Base-by-base conservation (phyloP, 208 protist species). In the Tritrichomonas foetus region DNA sequence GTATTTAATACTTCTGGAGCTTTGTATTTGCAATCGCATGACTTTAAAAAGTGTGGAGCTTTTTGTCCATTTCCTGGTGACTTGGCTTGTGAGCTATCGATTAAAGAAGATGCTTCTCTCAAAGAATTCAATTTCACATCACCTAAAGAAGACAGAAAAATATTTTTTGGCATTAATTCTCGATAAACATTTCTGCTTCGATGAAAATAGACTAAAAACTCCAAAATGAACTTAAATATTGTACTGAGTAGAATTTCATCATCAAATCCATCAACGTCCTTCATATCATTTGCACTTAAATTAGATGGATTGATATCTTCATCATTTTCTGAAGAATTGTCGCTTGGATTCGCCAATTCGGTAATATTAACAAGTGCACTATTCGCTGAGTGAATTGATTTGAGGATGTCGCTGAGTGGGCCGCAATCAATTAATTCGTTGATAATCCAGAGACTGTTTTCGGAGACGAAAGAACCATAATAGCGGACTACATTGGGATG, bases 401-500 rank as follows among this genome's bases (percentile, higher is more conserved):
- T 47, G 3, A 93, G 0, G 13, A 74, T 53, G 27, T 72, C 55
- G 14, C 14, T 27, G 8, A 47, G 27, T 5, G 55, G 53, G 8
- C 89, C 89, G 1, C 50, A 36, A 13, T 64, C 89, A 50, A 93
- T 72, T 50, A 72, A 93, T 93, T 64, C 55, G 13, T 36, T 74
- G 47, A 93, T 36, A 9, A 72, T 93, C 89, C 89, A 93, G 22
- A 93, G 5, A 33, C 72, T 36, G 9, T 16, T 64, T 0, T 64
- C 89, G 30, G 47, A 14, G 0, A 93, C 50, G 41, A 93, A 93
- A n/a, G 89, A 93, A 0, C 55, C 57, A 49, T 93, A 93, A 64
- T 69, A 93, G 3, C 27, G 50, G 22, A 93, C 33, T 1, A 93
- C 47, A 72, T 93, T 93, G 20, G 13, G 55, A 50, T 93, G 50